A percentile compares a stretch with the other conserved stretches of the same genome.
Evolutionary conservation across 1,139 yeast genomes (phyloP).

Genomic region (Yamadazyma diospyri): DNA sequence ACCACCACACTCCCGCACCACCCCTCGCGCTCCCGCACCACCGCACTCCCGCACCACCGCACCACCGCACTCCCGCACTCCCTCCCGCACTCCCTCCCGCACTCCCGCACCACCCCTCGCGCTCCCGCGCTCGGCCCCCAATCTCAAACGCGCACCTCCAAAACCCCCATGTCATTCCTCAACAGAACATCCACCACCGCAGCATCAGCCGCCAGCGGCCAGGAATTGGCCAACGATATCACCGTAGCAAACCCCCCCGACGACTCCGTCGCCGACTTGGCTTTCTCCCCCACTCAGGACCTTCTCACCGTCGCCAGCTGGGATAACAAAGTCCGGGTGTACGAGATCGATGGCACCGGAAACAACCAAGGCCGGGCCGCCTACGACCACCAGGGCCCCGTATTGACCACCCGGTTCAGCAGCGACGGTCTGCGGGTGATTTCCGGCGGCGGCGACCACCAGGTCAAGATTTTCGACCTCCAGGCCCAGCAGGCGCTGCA

Average conservation of each 20-base stretch:
- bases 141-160: too few species aligned
- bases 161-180: constrained; percentile 31
- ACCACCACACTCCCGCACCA: too few species aligned
- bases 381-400: constrained; percentile 90
- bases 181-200: constrained; percentile 14
- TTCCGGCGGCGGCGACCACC: constrained; percentile 92
- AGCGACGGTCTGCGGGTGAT: constrained; percentile 82
- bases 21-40: too few species aligned
- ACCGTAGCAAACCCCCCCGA: constrained; percentile 84
- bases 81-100: too few species aligned
- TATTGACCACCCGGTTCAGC: constrained; percentile 77
- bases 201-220: constrained; percentile 48
- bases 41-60: too few species aligned
- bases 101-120: too few species aligned
- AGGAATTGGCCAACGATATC: constrained; percentile 72
- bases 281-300: constrained; percentile 93
- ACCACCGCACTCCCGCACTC: too few species aligned
- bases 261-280: constrained; percentile 82
- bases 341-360: constrained; percentile 73
- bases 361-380: constrained; percentile 83
- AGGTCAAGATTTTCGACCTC: constrained; percentile 79
- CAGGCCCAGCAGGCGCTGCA: constrained; percentile 79
- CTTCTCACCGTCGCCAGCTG: constrained; percentile 80
- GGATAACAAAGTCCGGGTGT: constrained; percentile 93
- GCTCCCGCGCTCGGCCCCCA: too few species aligned